Percentiles rank a stretch among this genome's conserved stretches.
Conservation (phyloP, 2,329 filamentous ascomycete species). For the Chaetothyriales sp. region DNA sequence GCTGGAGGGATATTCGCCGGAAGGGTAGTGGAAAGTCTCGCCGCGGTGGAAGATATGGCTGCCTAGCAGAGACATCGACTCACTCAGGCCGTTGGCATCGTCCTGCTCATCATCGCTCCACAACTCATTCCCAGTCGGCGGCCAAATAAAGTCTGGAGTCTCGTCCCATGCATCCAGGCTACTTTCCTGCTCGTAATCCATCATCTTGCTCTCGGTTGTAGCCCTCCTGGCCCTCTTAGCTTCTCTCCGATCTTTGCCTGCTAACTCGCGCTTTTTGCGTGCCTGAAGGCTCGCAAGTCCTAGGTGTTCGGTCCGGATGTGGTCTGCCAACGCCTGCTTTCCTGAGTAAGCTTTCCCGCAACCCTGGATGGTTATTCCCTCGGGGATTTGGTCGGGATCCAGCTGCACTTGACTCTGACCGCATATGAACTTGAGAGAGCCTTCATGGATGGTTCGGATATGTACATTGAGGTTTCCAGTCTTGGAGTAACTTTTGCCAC, state of each 20-base stretch:
- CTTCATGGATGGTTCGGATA: conserved; percentile 60
- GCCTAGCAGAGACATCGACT: conserved; percentile 13
- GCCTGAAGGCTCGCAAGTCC: conserved; percentile 32
- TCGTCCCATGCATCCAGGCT: neutral
- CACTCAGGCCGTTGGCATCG: conserved; percentile 7
- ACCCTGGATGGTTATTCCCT: conserved; percentile 32
- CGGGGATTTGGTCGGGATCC: conserved; percentile 41
- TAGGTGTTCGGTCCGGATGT: conserved; percentile 69
- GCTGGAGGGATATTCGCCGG: conserved; percentile 9
- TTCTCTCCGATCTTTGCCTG: neutral
- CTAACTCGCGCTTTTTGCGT: conserved; percentile 8
- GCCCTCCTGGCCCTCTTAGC: neutral
- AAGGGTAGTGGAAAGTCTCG: conserved; percentile 11
- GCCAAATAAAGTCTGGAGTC: neutral
- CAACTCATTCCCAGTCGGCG: neutral
- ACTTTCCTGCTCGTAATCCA: neutral
- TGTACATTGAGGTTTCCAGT: conserved; percentile 72
- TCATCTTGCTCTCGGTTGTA: neutral
- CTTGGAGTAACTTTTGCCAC: conserved; percentile 64
- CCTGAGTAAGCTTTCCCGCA: conserved; percentile 64
- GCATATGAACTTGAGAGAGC: conserved; percentile 60
- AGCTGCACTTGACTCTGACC: conserved; percentile 48
- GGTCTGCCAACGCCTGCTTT: conserved; percentile 67
- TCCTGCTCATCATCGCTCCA: neutral
- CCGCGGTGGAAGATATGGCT: conserved; percentile 13